Base-by-base conservation (phyloP, 2,329 filamentous ascomycete species). In the Colletotrichum australisinense region DNA sequence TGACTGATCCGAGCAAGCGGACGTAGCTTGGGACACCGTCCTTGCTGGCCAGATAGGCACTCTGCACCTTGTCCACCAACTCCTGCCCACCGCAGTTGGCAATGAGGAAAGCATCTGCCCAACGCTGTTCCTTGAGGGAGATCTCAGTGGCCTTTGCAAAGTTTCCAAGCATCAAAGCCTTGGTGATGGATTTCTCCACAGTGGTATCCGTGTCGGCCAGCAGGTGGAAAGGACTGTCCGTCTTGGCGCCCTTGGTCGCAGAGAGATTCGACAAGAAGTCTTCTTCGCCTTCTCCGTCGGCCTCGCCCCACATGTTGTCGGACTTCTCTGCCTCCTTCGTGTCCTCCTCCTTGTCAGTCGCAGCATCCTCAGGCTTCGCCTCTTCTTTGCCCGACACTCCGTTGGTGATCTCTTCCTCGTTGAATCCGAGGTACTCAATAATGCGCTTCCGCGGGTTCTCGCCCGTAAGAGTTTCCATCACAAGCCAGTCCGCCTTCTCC, bases 61-160 rank as follows among this genome's bases (percentile, higher is more conserved):
- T 89, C 83, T 98, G 97, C 5, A 96, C 96, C 86, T 97, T 98
- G 78, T 98, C 95, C 56, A 98, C 93, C 73, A 97, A 93, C 76
- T 95, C 93, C 81, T 97, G 95, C 62, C 96, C 97, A 72, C 97
- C 95, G 79, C 95, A 98, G 78, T 98, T 98, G 59, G 97, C 97
- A 80, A 99, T 96, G 86, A 99, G 95, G 84, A 99, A 98, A 52
- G 97, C 97, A 84, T 99, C 97, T 0, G 97, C 97, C 81, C 98
- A 92, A 66, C 95, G 92, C 76, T 97, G 92, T 82, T 98, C 95
- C 78, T 94, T 92, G 19, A 99, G 85, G 78, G 95, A 98, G 64
- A 98, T 91, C 69, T 97, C 94, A 71, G 97, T 92, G 22, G 97
- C 97, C 80, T 93, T 93, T 70, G 95, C 92, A 79, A 99, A 99